Evolutionary conservation across 192 early-diverging fungal species (phyloP).

Genomic region (Backusella morwellensis): DNA sequence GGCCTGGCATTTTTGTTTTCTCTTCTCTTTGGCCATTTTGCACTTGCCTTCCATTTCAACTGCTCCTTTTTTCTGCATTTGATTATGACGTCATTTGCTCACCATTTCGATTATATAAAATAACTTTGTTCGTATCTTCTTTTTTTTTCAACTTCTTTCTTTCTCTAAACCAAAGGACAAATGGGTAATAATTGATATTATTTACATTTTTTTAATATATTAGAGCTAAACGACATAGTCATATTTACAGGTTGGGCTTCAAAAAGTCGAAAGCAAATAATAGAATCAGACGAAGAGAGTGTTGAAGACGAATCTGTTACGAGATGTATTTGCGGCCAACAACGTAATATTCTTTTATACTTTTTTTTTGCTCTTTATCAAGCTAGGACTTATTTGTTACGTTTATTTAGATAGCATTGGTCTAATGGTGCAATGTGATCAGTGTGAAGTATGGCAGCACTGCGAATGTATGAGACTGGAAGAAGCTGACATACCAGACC

Average conservation of each 20-base stretch:
- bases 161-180: neutral
- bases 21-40: neutral
- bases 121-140: neutral
- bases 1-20: neutral
- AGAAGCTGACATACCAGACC: conserved; percentile 77
- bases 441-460: conserved; percentile 93
- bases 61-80: too few relatives aligned
- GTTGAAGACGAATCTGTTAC: conserved; percentile 47
- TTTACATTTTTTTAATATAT: neutral
- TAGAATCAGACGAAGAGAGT: conserved; percentile 43
- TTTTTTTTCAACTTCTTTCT: neutral
- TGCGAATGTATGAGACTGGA: conserved; percentile 85
- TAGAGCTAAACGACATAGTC: neutral
- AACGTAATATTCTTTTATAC: conserved; percentile 34
- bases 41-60: too few relatives aligned
- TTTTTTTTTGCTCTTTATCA: neutral
- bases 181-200: neutral
- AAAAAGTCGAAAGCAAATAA: neutral
- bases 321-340: conserved; percentile 52
- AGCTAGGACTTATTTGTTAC: neutral
- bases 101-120: neutral
- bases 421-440: conserved; percentile 93
- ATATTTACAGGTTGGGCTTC: neutral
- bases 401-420: conserved; percentile 50
- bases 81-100: neutral